Conservation (phyloP, 2,329 filamentous ascomycete genomes). For the Rugonectria rugulosa region DNA sequence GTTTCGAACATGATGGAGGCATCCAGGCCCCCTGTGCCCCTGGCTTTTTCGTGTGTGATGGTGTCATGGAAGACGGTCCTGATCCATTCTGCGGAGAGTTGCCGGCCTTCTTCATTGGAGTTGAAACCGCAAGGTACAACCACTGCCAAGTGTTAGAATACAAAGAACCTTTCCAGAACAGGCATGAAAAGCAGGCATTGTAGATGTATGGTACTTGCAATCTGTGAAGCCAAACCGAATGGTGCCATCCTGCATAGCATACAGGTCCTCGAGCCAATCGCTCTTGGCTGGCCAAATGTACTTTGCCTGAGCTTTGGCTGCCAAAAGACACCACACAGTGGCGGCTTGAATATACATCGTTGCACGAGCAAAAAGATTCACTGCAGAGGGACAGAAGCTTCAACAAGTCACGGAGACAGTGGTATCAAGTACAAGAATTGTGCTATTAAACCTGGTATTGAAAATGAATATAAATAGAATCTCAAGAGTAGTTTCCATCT, state of each 20-base stretch:
- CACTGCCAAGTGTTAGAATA: not conserved
- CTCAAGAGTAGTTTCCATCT: too few species aligned
- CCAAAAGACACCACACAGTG: too few species aligned
- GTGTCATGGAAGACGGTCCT: constrained; percentile 44
- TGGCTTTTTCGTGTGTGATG: constrained; percentile 36
- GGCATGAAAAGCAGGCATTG: not conserved
- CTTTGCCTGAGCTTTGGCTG: constrained; percentile 1
- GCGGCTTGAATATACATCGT: too few species aligned
- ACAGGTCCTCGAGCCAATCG: constrained; percentile 5
- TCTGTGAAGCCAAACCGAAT: constrained; percentile 14
- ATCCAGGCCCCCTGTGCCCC: constrained; percentile 41
- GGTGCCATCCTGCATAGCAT: constrained; percentile 1
- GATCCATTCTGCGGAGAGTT: constrained; percentile 41
- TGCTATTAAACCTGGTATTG: too few species aligned
- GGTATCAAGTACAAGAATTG: too few species aligned
- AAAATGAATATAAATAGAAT: too few species aligned
- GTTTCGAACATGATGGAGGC: constrained; percentile 43
- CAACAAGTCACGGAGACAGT: too few species aligned
- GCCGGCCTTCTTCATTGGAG: constrained; percentile 4
- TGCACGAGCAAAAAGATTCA: too few species aligned
- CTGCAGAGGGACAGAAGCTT: too few species aligned
- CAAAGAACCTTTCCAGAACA: not conserved
- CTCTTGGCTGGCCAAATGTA: constrained; percentile 12
- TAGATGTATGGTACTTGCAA: constrained; percentile 2
- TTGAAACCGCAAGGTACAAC: constrained; percentile 11